These are phyloP conservation scores for Trichoderma asperelloides DNA, from an alignment of 495 filamentous ascomycete species.

Conservation along the genomic window DNA sequence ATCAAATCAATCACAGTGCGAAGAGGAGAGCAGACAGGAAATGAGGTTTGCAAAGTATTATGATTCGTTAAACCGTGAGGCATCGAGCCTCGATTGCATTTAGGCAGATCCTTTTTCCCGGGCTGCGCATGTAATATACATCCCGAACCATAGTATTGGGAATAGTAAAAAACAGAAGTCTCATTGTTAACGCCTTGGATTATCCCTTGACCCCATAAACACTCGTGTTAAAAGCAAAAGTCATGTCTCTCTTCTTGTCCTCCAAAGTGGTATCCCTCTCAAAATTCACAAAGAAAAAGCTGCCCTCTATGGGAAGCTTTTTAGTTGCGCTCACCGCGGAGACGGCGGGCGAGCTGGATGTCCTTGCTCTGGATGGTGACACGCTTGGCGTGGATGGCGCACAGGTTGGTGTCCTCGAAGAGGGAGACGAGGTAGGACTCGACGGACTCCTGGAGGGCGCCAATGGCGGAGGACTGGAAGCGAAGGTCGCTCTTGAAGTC, in stretches of 20 bases:
- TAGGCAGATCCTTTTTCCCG: background rate
- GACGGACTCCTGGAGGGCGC: constrained; percentile 99
- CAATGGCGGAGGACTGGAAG: constrained; percentile 99
- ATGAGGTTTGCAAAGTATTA: background rate
- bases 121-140: constrained; percentile 26
- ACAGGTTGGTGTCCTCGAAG: constrained; percentile 99
- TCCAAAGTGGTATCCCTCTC: constrained; percentile 13
- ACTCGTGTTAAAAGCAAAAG: constrained; percentile 18
- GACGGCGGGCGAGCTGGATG: constrained; percentile 92
- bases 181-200: constrained; percentile 13
- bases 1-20: background rate
- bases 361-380: constrained; percentile 92
- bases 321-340: constrained; percentile 80
- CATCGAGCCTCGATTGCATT: constrained; percentile 3
- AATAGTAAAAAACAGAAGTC: constrained; percentile 15
- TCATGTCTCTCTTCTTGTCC: constrained; percentile 26
- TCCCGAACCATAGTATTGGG: constrained; percentile 14
- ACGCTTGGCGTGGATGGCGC: constrained; percentile 99
- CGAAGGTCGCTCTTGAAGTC: constrained; percentile 99
- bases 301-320: constrained; percentile 12
- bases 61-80: background rate
- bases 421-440: constrained; percentile 99
- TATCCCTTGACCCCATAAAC: constrained; percentile 16
- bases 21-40: background rate
- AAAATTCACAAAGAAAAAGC: background rate